phyloP scores from a whole-genome alignment of 345 rosid genomes.

The Eucalyptus erythrocorys region DNA sequence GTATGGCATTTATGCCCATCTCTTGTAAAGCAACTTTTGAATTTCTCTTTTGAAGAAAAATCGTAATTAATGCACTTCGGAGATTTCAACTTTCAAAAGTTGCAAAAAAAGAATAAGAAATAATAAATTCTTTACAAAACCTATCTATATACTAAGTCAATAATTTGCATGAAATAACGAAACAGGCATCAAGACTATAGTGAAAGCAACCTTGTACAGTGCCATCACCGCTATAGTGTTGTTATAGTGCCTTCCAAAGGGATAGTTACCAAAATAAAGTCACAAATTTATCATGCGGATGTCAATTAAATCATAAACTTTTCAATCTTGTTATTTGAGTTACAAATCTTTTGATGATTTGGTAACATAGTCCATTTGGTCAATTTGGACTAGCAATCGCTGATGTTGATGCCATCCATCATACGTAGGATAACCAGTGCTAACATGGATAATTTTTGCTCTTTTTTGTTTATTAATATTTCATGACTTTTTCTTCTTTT shows the following conservation, averaged over 20 bases:
- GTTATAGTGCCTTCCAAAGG: neutral
- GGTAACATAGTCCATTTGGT: fast-evolving
- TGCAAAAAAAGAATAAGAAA: too few species aligned
- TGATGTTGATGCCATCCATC: fast-evolving
- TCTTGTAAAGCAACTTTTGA: neutral
- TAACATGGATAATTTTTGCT: neutral
- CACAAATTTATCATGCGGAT: fast-evolving
- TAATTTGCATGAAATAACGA: too few species aligned
- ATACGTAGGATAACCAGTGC: fast-evolving
- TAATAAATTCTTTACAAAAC: too few species aligned
- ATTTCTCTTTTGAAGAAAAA: neutral
- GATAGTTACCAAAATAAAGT: neutral
- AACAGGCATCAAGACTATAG: too few species aligned
- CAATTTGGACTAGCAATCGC: fast-evolving
- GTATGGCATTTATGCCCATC: neutral
- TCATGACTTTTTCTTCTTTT: too few species aligned
- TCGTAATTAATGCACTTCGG: too few species aligned
- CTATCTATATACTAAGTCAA: too few species aligned
- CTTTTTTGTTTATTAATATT: too few species aligned
- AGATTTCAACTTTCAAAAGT: too few species aligned
- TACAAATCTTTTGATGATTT: too few species aligned
- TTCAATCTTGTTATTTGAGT: fast-evolving
- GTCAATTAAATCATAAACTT: too few species aligned
- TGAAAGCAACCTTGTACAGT: neutral
- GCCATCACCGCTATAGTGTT: neutral